phyloP scores from a whole-genome alignment of 768 basidiomycete genomes.

The Leccinum boreale region DNA sequence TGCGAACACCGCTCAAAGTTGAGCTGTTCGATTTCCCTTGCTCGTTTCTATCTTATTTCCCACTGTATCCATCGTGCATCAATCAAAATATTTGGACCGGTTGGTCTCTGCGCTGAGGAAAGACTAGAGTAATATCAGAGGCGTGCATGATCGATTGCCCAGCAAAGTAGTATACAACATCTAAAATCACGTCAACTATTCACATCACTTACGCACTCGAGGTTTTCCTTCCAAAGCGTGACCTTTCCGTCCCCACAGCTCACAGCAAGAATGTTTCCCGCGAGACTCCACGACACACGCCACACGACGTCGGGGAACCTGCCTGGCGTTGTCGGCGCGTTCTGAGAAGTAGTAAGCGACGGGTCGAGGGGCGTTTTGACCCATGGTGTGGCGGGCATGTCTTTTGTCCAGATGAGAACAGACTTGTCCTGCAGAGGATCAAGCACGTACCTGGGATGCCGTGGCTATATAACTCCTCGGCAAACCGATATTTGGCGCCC shows the following conservation, averaged over 20 bases:
- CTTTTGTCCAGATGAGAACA: constrained; percentile 90
- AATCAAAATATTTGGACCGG: constrained; percentile 22
- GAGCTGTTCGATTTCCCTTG: constrained; percentile 70
- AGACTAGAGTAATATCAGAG: too few relatives aligned
- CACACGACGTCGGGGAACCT: constrained; percentile 98
- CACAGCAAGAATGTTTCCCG: constrained; percentile 94
- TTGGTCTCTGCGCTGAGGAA: constrained; percentile 13
- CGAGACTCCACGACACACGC: constrained; percentile 98
- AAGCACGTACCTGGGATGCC: constrained; percentile 69
- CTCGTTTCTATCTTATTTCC: constrained; percentile 25
- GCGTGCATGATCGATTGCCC: too few relatives aligned
- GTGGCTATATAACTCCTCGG: constrained; percentile 95
- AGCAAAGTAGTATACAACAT: too few relatives aligned
- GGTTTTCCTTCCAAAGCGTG: constrained; percentile 96
- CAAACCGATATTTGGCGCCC: constrained; percentile 96
- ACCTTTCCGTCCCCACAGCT: constrained; percentile 99
- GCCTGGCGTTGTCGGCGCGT: constrained; percentile 49
- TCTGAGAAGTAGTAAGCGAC: constrained; percentile 44
- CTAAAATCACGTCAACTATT: constrained; percentile 51
- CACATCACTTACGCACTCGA: constrained; percentile 96
- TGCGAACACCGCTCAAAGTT: constrained; percentile 75
- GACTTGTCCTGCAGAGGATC: constrained; percentile 61
- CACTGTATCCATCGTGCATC: constrained; percentile 22
- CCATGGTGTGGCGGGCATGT: constrained; percentile 71
- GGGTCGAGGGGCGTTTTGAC: constrained; percentile 79